Evolutionary conservation across 169 alveolate species (phyloP), one percentile per base, ranked within the genome.

Genomic region (Babesia ovata): DNA sequence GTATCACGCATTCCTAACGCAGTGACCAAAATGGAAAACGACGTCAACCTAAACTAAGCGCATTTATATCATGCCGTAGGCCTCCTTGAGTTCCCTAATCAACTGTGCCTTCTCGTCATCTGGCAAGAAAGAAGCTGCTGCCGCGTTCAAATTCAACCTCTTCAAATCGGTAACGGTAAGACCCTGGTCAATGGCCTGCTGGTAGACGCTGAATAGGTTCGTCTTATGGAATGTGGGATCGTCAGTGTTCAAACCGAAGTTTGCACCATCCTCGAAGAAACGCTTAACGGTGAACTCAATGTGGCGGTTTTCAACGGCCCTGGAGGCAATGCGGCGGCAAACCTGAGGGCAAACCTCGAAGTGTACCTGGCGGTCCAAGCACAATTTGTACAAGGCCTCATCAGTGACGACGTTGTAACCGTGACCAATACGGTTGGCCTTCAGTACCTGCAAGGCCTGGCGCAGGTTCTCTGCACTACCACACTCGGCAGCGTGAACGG

Each of bases 61-160:
- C n/a, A n/a, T n/a, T n/a, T n/a, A n/a, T n/a, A n/a, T n/a, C 59
- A 63, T 63, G 65, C 74, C 74, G 33, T 63, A 63, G 24, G 74
- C 74, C 24, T 7, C 49, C 22, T 63, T n/a, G 12, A 63, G 71
- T 12, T 48, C 42, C 13, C 48, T 9, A n/a, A 63, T 45, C 48
- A 63, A 22, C 24, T 63, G 29, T 29, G n/a, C 48, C 39, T 63
- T 63, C 48, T 63, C 74, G 28, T 29, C 74, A 9, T 63, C 65
- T 6, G 74, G 74, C 42, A 63, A 14, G 33, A 63, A 63, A 13
- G 69, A 42, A 9, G 74, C 74, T n/a, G 59, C 24, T 59, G 74
- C 74, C 21, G 74, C 74, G 24, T 63, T 63, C 42, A 63, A 19
- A 46, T 63, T 63, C 45, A 36, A 17, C 48, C 74, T 6, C 65